Evolutionary conservation across 2,329 filamentous ascomycete genomes (phyloP).

Genomic region (Pseudocercospora fijiensis): DNA sequence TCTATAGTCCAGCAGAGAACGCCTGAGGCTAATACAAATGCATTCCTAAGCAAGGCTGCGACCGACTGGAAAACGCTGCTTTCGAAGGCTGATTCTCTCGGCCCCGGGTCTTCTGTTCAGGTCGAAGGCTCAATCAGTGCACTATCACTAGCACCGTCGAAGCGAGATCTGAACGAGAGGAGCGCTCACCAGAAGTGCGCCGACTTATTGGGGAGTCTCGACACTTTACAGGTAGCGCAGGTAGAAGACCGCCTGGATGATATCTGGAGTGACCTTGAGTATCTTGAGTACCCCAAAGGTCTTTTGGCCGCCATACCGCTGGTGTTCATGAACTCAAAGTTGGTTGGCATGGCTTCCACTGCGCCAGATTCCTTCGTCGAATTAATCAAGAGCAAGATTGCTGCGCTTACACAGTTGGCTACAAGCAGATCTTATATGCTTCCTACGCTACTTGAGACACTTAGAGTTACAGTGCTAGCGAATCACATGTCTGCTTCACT

Average conservation of each 20-base stretch:
- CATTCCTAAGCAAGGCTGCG: conserved; percentile 10
- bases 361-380: conserved; percentile 9
- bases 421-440: conserved; percentile 36
- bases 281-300: conserved; percentile 48
- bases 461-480: conserved; percentile 29
- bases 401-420: conserved; percentile 26
- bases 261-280: conserved; percentile 51
- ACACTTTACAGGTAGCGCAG: not conserved
- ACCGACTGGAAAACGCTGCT: conserved; percentile 15
- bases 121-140: conserved; percentile 25
- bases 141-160: conserved; percentile 25
- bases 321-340: conserved; percentile 40
- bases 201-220: conserved; percentile 13
- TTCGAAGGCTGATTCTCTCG: conserved; percentile 6
- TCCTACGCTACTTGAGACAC: conserved; percentile 30
- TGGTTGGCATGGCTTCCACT: conserved; percentile 30
- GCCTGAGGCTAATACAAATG: not conserved
- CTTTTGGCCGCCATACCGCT: conserved; percentile 41
- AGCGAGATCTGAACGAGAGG: conserved; percentile 30
- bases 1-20: conserved; percentile 8
- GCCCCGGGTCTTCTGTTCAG: conserved; percentile 16
- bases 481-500: conserved; percentile 34
- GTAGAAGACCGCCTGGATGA: conserved; percentile 30
- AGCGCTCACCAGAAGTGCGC: conserved; percentile 28
- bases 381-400: conserved; percentile 8